These are phyloP conservation scores for Halophytophthora batemanensis DNA, from an alignment of 352 stramenopile genomes.

Conservation along the genomic window DNA sequence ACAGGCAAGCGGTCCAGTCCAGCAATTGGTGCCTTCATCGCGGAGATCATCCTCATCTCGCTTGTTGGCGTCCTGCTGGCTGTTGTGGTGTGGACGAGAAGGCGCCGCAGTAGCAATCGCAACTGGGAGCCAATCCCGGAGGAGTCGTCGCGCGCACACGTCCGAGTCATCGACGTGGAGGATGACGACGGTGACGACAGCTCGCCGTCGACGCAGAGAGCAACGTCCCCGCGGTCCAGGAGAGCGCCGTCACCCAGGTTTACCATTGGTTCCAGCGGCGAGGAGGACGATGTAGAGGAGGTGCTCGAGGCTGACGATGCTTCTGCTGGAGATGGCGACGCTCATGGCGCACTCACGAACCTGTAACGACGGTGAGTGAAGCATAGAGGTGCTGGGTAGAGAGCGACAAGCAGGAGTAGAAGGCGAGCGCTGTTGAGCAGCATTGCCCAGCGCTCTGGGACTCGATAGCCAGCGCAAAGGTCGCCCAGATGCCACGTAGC, in stretches of 20 bases:
- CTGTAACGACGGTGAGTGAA: slow-evolving; percentile 7
- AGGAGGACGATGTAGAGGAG: slow-evolving; percentile 26
- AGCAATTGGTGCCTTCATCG: slow-evolving; percentile 38
- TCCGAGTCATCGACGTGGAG: slow-evolving; percentile 18
- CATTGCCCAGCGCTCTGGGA: too few species aligned
- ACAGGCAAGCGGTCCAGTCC: slow-evolving; percentile 14
- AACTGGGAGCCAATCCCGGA: slow-evolving; percentile 56
- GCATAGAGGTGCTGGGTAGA: neutral
- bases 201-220: slow-evolving; percentile 15
- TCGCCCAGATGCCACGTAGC: too few species aligned
- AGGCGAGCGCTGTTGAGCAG: too few species aligned
- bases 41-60: slow-evolving; percentile 47
- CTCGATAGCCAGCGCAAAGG: too few species aligned
- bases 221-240: slow-evolving; percentile 32
- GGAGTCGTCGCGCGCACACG: slow-evolving; percentile 23
- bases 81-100: slow-evolving; percentile 44
- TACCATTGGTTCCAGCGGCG: slow-evolving; percentile 39
- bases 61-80: slow-evolving; percentile 52
- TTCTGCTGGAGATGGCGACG: slow-evolving; percentile 2
- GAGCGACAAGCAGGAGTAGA: too few species aligned
- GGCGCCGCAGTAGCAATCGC: slow-evolving; percentile 37
- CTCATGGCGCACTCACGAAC: slow-evolving; percentile 9
- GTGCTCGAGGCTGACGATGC: slow-evolving; percentile 18
- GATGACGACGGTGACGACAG: slow-evolving; percentile 13
- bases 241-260: slow-evolving; percentile 35